phyloP scores from a whole-genome alignment of 805 yeast species.

The Lachancea mirantina region DNA sequence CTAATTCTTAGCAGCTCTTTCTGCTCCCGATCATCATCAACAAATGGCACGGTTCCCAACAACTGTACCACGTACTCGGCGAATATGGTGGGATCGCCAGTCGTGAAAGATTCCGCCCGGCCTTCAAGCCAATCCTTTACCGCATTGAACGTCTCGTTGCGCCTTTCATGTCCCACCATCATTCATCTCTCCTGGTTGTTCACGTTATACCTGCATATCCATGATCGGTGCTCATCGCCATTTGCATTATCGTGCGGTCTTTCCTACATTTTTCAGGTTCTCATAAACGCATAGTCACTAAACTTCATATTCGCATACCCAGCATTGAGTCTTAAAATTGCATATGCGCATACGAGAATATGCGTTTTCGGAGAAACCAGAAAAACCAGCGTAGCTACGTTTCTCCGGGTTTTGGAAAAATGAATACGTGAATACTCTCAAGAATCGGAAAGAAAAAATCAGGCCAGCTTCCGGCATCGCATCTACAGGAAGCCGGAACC shows the following conservation, averaged over 20 bases:
- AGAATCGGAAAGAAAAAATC: slow-evolving; percentile 1
- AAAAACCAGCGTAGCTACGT: neutral
- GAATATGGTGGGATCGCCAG: neutral
- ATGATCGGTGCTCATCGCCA: slow-evolving; percentile 1
- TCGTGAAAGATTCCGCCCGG: neutral
- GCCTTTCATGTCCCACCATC: no score
- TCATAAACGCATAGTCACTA: slow-evolving; percentile 4
- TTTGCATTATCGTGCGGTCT: neutral
- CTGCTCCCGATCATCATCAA: no score
- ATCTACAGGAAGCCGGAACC: neutral
- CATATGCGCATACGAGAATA: neutral
- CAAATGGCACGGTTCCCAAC: no score
- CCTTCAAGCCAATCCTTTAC: neutral
- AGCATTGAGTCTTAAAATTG: no score
- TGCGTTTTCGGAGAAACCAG: slow-evolving; percentile 1
- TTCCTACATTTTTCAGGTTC: neutral
- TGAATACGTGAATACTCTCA: slow-evolving; percentile 1
- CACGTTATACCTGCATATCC: no score
- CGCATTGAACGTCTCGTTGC: no score
- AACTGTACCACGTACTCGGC: neutral
- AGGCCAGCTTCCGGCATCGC: neutral
- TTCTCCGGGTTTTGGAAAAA: neutral
- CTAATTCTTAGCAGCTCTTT: no score
- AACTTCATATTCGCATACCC: no score
- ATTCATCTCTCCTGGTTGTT: no score